These are phyloP conservation scores for Lactarius hengduanensis DNA, from an alignment of 768 basidiomycete genomes.

Conservation along the genomic window DNA sequence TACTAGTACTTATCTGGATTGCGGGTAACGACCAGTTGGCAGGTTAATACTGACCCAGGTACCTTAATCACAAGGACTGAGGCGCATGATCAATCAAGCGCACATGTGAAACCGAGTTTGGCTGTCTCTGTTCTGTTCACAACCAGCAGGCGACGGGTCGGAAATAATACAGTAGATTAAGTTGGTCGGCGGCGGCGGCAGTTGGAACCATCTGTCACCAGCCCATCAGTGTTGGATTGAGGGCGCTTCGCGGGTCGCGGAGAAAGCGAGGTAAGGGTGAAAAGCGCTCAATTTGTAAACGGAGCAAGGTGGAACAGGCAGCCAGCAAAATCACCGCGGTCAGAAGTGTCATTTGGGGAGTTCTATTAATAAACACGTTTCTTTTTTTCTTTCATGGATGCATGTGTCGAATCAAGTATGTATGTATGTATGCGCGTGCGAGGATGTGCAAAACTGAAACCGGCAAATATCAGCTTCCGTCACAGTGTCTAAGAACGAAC, in stretches of 20 bases:
- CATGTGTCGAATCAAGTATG: conserved; percentile 19
- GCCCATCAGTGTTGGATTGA: conserved; percentile 5
- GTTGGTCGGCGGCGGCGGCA: background rate
- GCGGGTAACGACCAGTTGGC: background rate
- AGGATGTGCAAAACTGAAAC: conserved; percentile 19
- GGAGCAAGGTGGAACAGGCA: background rate
- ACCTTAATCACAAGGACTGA: conserved; percentile 23
- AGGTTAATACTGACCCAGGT: conserved; percentile 13
- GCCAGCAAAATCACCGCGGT: conserved; percentile 12
- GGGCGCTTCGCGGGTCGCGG: conserved; percentile 10
- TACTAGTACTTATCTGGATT: conserved; percentile 3
- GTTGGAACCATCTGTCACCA: background rate
- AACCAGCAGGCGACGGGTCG: conserved; percentile 19
- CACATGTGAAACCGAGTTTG: conserved; percentile 22
- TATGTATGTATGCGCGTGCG: conserved; percentile 21
- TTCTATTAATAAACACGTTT: conserved; percentile 28
- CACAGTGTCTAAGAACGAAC: background rate
- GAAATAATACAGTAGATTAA: conserved; percentile 10
- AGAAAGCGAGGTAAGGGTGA: conserved; percentile 8
- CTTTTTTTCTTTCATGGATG: conserved; percentile 16
- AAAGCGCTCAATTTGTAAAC: conserved; percentile 16
- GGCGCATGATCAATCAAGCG: conserved; percentile 20
- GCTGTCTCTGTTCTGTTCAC: conserved; percentile 9
- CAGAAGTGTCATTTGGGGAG: conserved; percentile 17
- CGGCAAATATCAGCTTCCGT: conserved; percentile 5